Percentiles rank a stretch among this genome's conserved stretches.
These are phyloP conservation scores for Rosa persica DNA, from an alignment of 306 rosid genomes.

Conservation along the genomic window DNA sequence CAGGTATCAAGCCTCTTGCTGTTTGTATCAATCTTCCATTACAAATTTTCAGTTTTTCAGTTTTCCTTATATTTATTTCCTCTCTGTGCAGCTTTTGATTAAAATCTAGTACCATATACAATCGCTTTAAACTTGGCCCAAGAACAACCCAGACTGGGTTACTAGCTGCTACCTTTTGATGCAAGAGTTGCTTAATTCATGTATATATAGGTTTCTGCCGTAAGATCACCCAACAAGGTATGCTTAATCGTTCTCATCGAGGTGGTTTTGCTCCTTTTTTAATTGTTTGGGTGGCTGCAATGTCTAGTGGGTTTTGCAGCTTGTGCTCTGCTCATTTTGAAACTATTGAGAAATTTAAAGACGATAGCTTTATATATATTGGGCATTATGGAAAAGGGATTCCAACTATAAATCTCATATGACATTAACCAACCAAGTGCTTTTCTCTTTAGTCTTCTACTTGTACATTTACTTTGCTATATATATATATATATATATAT, in stretches of 20 bases:
- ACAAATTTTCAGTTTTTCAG: not conserved
- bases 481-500: too few relatives aligned
- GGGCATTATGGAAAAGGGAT: too few relatives aligned
- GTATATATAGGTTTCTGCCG: not conserved
- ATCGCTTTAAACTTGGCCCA: not conserved
- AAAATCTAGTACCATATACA: not conserved
- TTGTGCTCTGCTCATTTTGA: not conserved
- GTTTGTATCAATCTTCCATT: not conserved
- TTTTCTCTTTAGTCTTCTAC: too few relatives aligned
- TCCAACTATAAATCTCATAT: too few relatives aligned
- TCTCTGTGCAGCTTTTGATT: not conserved
- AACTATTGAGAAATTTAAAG: not conserved
- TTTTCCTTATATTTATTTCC: not conserved
- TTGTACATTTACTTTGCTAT: too few relatives aligned
- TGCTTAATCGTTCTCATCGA: not conserved
- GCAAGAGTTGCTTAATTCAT: not conserved
- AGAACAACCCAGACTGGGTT: not conserved
- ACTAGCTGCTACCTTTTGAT: not conserved
- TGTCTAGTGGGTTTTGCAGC: not conserved
- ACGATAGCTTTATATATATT: not conserved
- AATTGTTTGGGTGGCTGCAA: slow-evolving; percentile 9
- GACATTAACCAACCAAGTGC: too few relatives aligned
- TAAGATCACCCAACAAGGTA: slow-evolving; percentile 9
- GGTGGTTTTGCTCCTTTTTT: not conserved
- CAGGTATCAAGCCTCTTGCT: not conserved